Percentiles rank a stretch among this genome's conserved stretches.
phyloP scores from a whole-genome alignment of 139 green algal species.

The Volvox reticuliferus region DNA sequence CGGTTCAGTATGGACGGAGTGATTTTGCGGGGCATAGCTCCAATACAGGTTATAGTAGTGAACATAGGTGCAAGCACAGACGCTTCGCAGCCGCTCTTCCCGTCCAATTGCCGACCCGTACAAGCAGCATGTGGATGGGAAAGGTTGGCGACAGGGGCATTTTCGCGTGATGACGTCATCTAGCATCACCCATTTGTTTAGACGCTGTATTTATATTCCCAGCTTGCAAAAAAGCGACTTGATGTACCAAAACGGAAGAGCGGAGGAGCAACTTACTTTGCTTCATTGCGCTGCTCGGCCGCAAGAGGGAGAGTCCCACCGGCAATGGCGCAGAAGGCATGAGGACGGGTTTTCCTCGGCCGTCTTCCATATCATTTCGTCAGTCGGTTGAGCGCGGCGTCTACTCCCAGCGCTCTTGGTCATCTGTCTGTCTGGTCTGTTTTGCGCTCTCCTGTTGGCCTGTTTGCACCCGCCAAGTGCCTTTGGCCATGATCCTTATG shows the following conservation, averaged over 20 bases:
- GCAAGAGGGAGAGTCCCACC: not conserved
- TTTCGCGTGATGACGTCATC: conserved; percentile 10
- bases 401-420: not conserved
- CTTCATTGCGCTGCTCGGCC: not conserved
- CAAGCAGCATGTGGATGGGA: not conserved
- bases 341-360: not conserved
- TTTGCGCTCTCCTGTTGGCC: no score
- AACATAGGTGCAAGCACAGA: conserved; percentile 21
- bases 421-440: no score
- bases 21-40: not conserved
- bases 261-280: not conserved
- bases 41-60: conserved; percentile 9
- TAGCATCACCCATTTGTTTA: conserved; percentile 31
- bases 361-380: conserved; percentile 5
- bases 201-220: conserved; percentile 15
- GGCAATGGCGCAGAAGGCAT: not conserved
- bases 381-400: not conserved
- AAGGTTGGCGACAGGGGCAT: not conserved
- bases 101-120: not conserved
- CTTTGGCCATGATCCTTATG: no score
- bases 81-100: not conserved
- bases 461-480: no score
- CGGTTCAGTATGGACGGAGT: not conserved
- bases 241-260: conserved; percentile 19
- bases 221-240: conserved; percentile 27